These are phyloP conservation scores for Articulospora tetracladia DNA, from an alignment of 495 filamentous ascomycete genomes.

Conservation along the genomic window DNA sequence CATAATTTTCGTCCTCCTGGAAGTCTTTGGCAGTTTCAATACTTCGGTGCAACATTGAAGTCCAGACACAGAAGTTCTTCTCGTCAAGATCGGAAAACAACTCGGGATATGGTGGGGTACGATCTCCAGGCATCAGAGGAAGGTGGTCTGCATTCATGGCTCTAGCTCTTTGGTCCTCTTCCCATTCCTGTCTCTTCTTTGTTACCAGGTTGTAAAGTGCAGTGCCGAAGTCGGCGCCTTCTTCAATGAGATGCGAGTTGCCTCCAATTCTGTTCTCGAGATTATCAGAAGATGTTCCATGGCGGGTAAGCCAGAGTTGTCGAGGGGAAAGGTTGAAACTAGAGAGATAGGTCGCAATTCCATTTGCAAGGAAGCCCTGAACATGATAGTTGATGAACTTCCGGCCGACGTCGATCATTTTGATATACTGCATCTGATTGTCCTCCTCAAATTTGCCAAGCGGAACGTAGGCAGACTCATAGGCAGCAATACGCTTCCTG, in stretches of 20 bases:
- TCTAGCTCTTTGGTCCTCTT: conserved; percentile 70
- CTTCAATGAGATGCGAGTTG: conserved; percentile 74
- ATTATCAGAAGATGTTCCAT: conserved; percentile 84
- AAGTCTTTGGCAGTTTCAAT: conserved; percentile 83
- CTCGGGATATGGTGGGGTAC: conserved; percentile 91
- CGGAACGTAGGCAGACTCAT: conserved; percentile 88
- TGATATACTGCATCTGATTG: conserved; percentile 82
- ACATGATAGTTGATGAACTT: conserved; percentile 90
- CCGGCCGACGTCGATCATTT: conserved; percentile 97
- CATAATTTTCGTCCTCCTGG: conserved; percentile 90
- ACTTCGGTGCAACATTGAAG: conserved; percentile 88
- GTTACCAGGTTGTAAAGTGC: conserved; percentile 75
- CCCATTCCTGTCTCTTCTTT: conserved; percentile 69
- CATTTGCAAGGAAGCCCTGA: conserved; percentile 83
- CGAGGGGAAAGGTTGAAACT: conserved; percentile 95
- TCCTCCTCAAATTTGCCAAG: conserved; percentile 89
- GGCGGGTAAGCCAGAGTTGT: conserved; percentile 96
- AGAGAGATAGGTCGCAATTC: conserved; percentile 86
- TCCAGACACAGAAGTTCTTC: conserved; percentile 98
- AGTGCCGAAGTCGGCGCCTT: conserved; percentile 67
- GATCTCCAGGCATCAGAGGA: conserved; percentile 82
- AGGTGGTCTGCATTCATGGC: conserved; percentile 61
- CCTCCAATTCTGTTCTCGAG: conserved; percentile 76
- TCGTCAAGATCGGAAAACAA: conserved; percentile 57
- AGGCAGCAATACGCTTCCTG: conserved; percentile 87